These are phyloP conservation scores for Boletus smithii DNA, from an alignment of 1,284 basidiomycete species.

Conservation along the genomic window DNA sequence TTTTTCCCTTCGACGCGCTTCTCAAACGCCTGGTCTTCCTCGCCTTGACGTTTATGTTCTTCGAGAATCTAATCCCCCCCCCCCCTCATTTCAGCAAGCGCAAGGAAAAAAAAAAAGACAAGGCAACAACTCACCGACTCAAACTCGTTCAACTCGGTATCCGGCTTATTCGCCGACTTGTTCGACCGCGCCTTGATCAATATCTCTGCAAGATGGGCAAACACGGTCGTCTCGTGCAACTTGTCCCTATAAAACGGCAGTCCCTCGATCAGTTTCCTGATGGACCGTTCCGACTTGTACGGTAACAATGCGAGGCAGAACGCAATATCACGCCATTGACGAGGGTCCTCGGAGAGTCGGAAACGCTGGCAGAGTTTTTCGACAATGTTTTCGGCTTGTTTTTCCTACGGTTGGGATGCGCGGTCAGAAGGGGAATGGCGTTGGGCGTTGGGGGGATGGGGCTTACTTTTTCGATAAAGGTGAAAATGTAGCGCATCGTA, in stretches of 20 bases:
- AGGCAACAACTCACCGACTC: conserved; percentile 59
- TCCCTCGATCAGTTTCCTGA: conserved; percentile 95
- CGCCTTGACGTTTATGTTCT: conserved; percentile 79
- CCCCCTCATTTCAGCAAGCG: too few relatives aligned
- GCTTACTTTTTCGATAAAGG: conserved; percentile 90
- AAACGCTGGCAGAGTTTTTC: conserved; percentile 96
- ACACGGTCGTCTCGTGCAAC: conserved; percentile 85
- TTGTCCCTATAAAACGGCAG: conserved; percentile 94
- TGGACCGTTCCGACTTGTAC: conserved; percentile 93
- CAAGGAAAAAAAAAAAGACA: too few relatives aligned
- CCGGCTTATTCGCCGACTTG: conserved; percentile 87
- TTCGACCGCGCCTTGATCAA: conserved; percentile 76
- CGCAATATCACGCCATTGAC: conserved; percentile 97
- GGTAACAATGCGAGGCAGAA: conserved; percentile 93
- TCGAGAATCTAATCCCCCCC: conserved; percentile 64
- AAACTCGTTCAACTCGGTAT: conserved; percentile 87
- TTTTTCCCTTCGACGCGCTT: conserved; percentile 80
- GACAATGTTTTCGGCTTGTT: conserved; percentile 92
- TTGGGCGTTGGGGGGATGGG: neutral
- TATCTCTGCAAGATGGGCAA: conserved; percentile 84
- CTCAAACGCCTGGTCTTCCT: conserved; percentile 88
- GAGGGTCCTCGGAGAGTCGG: conserved; percentile 80
- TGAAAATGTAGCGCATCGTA: conserved; percentile 95
- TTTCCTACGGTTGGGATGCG: too few relatives aligned
- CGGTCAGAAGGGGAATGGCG: too few relatives aligned